These are phyloP conservation scores for Pseudogymnoascus sp. DNA, from an alignment of 2,329 filamentous ascomycete species.

Conservation along the genomic window DNA sequence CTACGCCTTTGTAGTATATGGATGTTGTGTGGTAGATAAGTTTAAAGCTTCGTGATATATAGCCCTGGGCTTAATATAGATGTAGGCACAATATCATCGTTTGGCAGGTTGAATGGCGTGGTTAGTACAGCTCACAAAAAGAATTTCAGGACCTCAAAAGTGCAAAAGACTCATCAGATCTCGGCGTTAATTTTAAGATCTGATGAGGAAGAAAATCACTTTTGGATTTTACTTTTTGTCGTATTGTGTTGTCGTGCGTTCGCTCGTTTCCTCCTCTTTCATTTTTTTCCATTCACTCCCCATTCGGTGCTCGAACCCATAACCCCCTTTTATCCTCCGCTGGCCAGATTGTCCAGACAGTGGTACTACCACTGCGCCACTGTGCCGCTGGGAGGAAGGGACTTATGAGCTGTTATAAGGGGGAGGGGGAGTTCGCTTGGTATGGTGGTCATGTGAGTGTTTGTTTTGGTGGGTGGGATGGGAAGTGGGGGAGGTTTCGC, in stretches of 20 bases:
- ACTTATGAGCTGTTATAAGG: not conserved
- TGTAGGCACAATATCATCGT: not conserved
- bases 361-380: conserved; percentile 7
- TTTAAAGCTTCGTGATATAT: not conserved
- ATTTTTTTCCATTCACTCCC: not conserved
- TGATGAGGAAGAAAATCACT: conserved; percentile 1
- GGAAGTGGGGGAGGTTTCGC: not conserved
- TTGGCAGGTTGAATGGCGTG: not conserved
- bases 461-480: not conserved
- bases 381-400: not conserved
- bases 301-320: too few relatives aligned
- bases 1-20: not conserved
- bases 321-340: not conserved
- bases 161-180: conserved; percentile 8
- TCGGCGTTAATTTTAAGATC: not conserved
- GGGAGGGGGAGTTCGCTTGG: not conserved
- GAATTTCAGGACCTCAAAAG: not conserved
- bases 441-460: not conserved
- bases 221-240: conserved; percentile 7
- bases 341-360: conserved; percentile 7
- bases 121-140: not conserved
- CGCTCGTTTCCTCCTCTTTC: not conserved
- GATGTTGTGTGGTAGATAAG: not conserved
- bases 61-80: not conserved
- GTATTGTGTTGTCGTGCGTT: not conserved